Percentiles rank a stretch among this genome's conserved stretches.
Conservation (phyloP, 768 basidiomycete genomes). For the Macrolepiota dolichaula region DNA sequence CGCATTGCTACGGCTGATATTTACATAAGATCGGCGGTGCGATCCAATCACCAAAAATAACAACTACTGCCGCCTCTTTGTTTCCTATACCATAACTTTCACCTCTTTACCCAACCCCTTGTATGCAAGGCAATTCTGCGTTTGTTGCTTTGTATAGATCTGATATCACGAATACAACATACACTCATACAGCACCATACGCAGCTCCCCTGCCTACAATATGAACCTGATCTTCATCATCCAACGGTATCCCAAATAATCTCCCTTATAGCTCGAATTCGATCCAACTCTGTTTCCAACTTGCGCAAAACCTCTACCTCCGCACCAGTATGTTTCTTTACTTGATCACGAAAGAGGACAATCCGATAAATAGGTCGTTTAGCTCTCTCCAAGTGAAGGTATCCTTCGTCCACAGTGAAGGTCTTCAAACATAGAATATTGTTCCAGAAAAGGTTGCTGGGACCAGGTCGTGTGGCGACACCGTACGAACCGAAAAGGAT, state of each 20-base stretch:
- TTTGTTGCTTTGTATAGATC: neutral
- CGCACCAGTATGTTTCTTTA: slow-evolving; percentile 22
- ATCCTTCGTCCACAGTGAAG: slow-evolving; percentile 21
- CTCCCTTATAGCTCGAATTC: slow-evolving; percentile 17
- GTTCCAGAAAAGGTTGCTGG: slow-evolving; percentile 20
- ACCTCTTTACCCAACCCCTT: slow-evolving; percentile 41
- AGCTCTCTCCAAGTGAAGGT: slow-evolving; percentile 9
- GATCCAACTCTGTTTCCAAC: slow-evolving; percentile 26
- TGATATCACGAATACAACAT: no score
- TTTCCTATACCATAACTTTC: slow-evolving; percentile 37
- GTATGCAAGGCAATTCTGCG: slow-evolving; percentile 27
- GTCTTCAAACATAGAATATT: slow-evolving; percentile 23
- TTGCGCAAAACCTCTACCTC: slow-evolving; percentile 18
- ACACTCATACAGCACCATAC: neutral
- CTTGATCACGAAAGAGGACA: slow-evolving; percentile 22
- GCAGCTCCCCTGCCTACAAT: slow-evolving; percentile 3
- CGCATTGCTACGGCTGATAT: neutral
- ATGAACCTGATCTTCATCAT: slow-evolving; percentile 2
- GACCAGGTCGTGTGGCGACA: slow-evolving; percentile 17
- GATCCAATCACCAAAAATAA: slow-evolving; percentile 41
- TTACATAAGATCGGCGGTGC: slow-evolving; percentile 33
- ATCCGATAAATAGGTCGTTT: slow-evolving; percentile 18
- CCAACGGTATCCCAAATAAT: neutral
- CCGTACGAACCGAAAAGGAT: slow-evolving; percentile 20
- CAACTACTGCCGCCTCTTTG: slow-evolving; percentile 37